Percentiles rank a stretch among this genome's conserved stretches.
Conservation (phyloP, 2,329 filamentous ascomycete species). For the Elsinoe necatrix region DNA sequence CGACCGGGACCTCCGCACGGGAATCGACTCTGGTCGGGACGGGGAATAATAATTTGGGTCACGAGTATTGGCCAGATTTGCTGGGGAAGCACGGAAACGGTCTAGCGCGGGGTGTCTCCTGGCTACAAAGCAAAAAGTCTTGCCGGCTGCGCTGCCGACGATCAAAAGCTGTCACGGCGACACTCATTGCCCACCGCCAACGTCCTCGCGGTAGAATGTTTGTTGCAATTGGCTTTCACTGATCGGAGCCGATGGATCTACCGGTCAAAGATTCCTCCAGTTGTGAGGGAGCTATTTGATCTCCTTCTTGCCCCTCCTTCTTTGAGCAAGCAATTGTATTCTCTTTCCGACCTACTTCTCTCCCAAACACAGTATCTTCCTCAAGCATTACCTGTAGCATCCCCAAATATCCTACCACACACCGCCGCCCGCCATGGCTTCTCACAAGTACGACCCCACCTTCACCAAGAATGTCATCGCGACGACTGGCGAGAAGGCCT, state of each 20-base stretch:
- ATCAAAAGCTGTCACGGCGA: background rate
- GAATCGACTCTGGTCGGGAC: background rate
- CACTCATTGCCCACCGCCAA: too few relatives aligned
- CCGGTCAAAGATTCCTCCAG: slow-evolving; percentile 9
- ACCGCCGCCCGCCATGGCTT: background rate
- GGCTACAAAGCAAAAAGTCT: background rate
- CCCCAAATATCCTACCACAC: background rate
- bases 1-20: slow-evolving; percentile 9
- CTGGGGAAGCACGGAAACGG: background rate
- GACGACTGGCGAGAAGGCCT: slow-evolving; percentile 61
- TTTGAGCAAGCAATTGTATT: background rate
- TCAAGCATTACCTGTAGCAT: background rate
- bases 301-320: background rate
- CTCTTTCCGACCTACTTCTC: background rate
- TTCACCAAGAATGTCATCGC: slow-evolving; percentile 69
- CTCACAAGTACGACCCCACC: slow-evolving; percentile 57
- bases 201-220: background rate
- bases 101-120: background rate
- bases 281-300: background rate
- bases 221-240: slow-evolving; percentile 5
- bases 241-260: slow-evolving; percentile 11
- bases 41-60: background rate
- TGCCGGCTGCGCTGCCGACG: background rate
- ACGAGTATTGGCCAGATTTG: background rate
- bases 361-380: background rate